Evolutionary conservation across 768 basidiomycete species (phyloP), one percentile per base, ranked within the genome.

Genomic region (Candolleomyces efflorescens): DNA sequence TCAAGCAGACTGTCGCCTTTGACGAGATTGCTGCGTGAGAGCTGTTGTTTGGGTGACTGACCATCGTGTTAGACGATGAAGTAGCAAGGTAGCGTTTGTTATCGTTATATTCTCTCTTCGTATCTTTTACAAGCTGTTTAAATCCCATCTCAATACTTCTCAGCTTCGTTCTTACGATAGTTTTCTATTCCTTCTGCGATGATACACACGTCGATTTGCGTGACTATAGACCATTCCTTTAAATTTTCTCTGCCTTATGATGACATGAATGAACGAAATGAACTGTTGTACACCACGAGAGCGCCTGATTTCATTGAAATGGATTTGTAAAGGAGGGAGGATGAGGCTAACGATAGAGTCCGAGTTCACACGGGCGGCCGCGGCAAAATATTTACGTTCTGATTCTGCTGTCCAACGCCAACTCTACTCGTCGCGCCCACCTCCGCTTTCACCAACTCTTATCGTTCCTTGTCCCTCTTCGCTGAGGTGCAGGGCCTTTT

Each of bases 1-100:
- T 82, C 59, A 77, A 86, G 53, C 62, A 58, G 32, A 62, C 58
- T 3, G 70, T 67, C 27, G 60, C 63, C 59, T 62, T 70, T 59
- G 72, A 71, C 57, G 64, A 52, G 38, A 65, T 72, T 41, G 65
- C 66, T 46, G 71, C 66, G 47, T 73, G 56, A 67, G 60, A 23
- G 38, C 26, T 9, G 32, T 5, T 57, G 49, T 22, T 36, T 54
- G 24, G 23, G 27, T 45, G 20, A 45, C 41, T 12, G n/a, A 15
- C 44, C 49, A 26, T 51, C 17, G 60, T 43, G 38, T 49, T 39
- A 53, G 51, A 36, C 51, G 32, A 17, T 32, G 51, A 24, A 54
- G 46, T 39, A 53, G 13, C 47, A 41, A 37, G 43, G 23, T 43
- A 37, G 55, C 26, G 44, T 61, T 36, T 46, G 44, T 54, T 53